phyloP scores from a whole-genome alignment of 2,329 filamentous ascomycete species.

The Keithomyces neogunnii region DNA sequence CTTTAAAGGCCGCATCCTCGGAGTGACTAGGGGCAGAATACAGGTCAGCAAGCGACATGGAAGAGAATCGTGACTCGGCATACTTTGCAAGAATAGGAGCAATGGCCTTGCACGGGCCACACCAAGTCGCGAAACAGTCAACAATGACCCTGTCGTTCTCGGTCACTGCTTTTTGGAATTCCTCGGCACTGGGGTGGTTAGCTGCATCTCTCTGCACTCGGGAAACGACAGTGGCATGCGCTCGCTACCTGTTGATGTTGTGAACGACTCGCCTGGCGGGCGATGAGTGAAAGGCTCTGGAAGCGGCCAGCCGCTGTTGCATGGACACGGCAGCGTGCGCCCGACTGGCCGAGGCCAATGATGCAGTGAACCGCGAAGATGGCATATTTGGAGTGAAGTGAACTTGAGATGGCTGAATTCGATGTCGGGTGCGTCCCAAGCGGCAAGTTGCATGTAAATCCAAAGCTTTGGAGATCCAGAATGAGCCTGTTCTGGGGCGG shows the following conservation, averaged over 20 bases:
- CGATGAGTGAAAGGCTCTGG: constrained; percentile 26
- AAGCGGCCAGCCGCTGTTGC: constrained; percentile 3
- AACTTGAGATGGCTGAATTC: background rate
- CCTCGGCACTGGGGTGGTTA: constrained; percentile 38
- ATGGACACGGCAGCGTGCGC: background rate
- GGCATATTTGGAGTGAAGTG: background rate
- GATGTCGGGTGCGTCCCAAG: background rate
- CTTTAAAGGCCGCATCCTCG: constrained; percentile 37
- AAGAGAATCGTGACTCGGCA: background rate
- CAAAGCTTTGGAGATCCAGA: too few species aligned
- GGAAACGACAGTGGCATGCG: background rate
- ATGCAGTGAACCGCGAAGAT: background rate
- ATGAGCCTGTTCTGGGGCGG: too few species aligned
- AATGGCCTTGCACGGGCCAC: constrained; percentile 87
- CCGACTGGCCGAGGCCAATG: constrained; percentile 1
- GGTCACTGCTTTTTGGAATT: constrained; percentile 48
- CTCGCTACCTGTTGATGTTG: constrained; percentile 29
- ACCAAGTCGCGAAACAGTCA: constrained; percentile 87
- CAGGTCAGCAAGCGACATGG: background rate
- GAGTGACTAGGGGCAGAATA: constrained; percentile 12
- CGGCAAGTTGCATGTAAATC: too few species aligned
- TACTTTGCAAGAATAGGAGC: constrained; percentile 53
- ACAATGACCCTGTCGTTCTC: constrained; percentile 57
- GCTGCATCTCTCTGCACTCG: background rate
- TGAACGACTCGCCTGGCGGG: constrained; percentile 36